Percentiles rank a stretch among this genome's conserved stretches.
Conservation (phyloP, 2,329 filamentous ascomycete genomes). For the Aspergillus neoniger region DNA sequence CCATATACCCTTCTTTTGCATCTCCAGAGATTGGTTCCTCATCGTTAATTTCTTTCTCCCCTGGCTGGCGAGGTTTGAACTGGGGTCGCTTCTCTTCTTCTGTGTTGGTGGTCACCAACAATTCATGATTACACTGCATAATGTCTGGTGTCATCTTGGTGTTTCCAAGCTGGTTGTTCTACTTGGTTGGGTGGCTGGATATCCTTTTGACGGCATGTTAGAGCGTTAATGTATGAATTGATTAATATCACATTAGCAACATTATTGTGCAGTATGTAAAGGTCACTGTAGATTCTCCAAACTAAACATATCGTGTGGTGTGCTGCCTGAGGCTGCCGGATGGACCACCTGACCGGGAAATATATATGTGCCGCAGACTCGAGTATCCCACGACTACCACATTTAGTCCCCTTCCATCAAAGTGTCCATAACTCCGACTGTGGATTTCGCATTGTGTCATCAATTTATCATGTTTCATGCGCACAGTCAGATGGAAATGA, state of each 20-base stretch:
- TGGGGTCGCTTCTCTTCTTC: constrained; percentile 1
- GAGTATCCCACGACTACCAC: too few species aligned
- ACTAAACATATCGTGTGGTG: neutral
- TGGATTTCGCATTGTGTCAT: too few species aligned
- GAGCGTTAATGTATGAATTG: neutral
- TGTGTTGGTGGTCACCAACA: neutral
- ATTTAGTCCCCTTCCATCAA: too few species aligned
- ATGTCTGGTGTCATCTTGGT: neutral
- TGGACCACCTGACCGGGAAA: neutral
- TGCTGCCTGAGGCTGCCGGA: neutral
- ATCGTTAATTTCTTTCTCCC: neutral
- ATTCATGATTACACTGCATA: neutral
- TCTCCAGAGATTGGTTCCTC: neutral
- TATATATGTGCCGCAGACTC: too few species aligned
- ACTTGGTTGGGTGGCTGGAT: neutral
- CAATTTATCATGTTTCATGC: too few species aligned
- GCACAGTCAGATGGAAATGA: too few species aligned
- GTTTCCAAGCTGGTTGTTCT: neutral
- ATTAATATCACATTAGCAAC: neutral
- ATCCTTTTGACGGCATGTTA: neutral
- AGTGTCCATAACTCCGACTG: too few species aligned
- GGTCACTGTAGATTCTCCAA: neutral
- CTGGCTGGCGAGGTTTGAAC: neutral
- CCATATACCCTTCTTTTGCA: constrained; percentile 1
- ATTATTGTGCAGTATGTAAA: neutral